Evolutionary conservation across 1,284 basidiomycete genomes (phyloP).

Genomic region (Ustilago curta): DNA sequence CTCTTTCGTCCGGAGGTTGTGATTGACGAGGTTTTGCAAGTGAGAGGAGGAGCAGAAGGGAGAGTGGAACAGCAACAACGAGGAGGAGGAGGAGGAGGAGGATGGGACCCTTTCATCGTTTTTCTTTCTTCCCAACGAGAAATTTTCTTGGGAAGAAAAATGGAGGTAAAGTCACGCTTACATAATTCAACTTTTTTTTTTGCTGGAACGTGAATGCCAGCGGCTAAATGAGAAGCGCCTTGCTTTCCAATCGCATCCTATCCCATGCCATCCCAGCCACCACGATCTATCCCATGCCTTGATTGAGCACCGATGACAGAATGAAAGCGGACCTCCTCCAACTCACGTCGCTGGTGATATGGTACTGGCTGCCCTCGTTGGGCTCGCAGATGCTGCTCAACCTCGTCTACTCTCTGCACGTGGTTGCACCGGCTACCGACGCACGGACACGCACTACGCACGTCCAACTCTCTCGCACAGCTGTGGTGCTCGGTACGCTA

Average conservation of each 20-base stretch:
- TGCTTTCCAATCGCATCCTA: too few species aligned
- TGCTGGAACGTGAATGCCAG: neutral
- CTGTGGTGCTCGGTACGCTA: conserved; percentile 79
- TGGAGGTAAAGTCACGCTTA: conserved; percentile 22
- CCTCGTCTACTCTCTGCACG: conserved; percentile 20
- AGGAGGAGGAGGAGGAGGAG: conserved; percentile 4
- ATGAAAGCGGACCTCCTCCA: conserved; percentile 35
- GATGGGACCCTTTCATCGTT: conserved; percentile 9
- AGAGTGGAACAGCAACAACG: neutral
- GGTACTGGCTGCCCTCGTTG: conserved; percentile 49
- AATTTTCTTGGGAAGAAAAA: neutral
- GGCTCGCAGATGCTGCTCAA: conserved; percentile 30
- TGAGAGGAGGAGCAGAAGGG: neutral
- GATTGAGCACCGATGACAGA: neutral
- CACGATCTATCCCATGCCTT: too few species aligned
- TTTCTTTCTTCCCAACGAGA: neutral
- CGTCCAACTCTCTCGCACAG: conserved; percentile 68
- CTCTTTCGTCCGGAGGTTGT: neutral
- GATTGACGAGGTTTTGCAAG: too few species aligned
- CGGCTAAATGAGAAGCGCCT: too few species aligned
- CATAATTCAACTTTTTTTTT: conserved; percentile 7
- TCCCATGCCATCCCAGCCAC: too few species aligned
- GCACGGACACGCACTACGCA: conserved; percentile 19
- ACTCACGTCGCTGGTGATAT: conserved; percentile 36
- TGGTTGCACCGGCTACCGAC: conserved; percentile 13